These are phyloP conservation scores for Cryptococcus sp. DNA, from an alignment of 1,284 basidiomycete genomes.

Conservation along the genomic window DNA sequence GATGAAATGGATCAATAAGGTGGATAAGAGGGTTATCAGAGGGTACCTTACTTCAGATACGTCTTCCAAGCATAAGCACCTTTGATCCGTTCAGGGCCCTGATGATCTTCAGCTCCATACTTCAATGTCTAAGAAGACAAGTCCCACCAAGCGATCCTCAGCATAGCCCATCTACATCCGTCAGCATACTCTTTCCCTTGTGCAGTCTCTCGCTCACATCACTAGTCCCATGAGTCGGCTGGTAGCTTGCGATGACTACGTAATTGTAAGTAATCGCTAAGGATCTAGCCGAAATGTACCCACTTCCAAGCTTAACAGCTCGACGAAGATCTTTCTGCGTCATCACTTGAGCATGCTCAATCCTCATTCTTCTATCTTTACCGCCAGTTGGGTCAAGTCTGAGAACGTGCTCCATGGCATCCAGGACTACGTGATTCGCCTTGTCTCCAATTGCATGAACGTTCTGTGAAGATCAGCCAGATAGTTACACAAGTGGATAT, in stretches of 20 bases:
- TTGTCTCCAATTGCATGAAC: constrained; percentile 88
- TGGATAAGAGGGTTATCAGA: neutral
- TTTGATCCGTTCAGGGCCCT: constrained; percentile 71
- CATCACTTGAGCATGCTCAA: constrained; percentile 91
- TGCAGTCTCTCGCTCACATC: constrained; percentile 30
- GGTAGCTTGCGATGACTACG: constrained; percentile 81
- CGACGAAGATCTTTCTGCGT: constrained; percentile 63
- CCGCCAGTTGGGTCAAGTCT: constrained; percentile 23
- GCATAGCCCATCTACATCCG: constrained; percentile 72
- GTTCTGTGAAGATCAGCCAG: constrained; percentile 53
- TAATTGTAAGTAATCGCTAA: neutral
- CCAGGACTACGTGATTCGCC: constrained; percentile 73
- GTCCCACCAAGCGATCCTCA: constrained; percentile 57
- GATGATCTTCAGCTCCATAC: constrained; percentile 57
- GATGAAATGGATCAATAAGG: neutral
- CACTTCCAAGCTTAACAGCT: constrained; percentile 66
- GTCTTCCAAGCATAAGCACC: constrained; percentile 85
- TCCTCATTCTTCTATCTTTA: constrained; percentile 58
- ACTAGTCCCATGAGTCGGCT: constrained; percentile 74
- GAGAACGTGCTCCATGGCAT: constrained; percentile 69
- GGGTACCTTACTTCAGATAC: constrained; percentile 58
- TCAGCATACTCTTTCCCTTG: neutral
- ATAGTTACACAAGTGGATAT: too few species aligned
- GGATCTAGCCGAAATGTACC: constrained; percentile 19
- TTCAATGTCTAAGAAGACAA: neutral